Base-by-base conservation (phyloP, 345 rosid genomes). In the Salix brachista region DNA sequence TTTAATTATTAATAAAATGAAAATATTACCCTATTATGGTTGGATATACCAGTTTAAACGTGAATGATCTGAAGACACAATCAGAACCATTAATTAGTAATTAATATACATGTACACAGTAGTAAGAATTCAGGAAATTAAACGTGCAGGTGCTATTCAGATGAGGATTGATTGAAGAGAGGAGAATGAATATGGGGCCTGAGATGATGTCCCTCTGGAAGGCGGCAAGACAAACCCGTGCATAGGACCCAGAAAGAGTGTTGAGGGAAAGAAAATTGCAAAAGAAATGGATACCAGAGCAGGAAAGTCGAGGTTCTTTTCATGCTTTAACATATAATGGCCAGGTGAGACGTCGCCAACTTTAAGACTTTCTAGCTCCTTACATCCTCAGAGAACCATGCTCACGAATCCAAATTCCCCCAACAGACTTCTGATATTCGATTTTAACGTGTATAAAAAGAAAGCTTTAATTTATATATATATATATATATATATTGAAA, bases 241-340 rank as follows among this genome's bases (percentile, higher is more conserved):
- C 0, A 56, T 19, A 42, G 77, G 70, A 25, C 69, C 77, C 71
- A 75, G 64, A 75, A 65, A 66, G 8, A 65, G 71, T 50, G 41
- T 13, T 7, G 65, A 4, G 52, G 36, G 32, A 13, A 42, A 41
- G 25, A 65, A 34, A 65, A 32, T 14, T 14, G 26, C 3, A 28
- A 30, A 41, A 61, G 7, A 73, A 37, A 65, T 4, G 65, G 79
- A 76, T 76, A 26, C 73, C 56, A 46, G 18, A 56, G 79, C 74
- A 69, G 37, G 34, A 44, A 77, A 77, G 80, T 77, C 80, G 62
- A 77, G 69, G 66, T 48, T 65, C 21, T 58, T 64, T 9, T 44
- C 46, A 1, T 19, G 25, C 61, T 62, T 64, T 41, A 25, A 4
- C 44, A 21, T 21, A 56, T 19, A 46, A 44, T 44, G 17, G 48